Percentiles rank a stretch among this genome's conserved stretches.
Conservation (phyloP, 2,329 filamentous ascomycete genomes). For the Zymoseptoria crescenta region DNA sequence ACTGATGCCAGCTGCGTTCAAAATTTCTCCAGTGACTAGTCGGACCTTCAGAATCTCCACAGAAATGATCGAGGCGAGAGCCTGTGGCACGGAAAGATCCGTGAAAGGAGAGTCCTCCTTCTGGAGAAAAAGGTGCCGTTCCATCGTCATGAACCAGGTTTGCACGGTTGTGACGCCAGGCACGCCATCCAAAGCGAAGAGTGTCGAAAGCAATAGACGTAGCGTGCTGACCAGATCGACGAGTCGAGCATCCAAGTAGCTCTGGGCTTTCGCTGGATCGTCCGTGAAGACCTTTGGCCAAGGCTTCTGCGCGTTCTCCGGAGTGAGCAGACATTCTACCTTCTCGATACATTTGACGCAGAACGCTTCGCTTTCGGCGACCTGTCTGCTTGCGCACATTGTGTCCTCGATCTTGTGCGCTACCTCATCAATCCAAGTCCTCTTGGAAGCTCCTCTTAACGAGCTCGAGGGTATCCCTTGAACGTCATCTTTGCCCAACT, state of each 20-base stretch:
- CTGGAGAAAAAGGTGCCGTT: slow-evolving; percentile 61
- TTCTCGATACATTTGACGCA: slow-evolving; percentile 16
- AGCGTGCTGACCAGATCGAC: slow-evolving; percentile 60
- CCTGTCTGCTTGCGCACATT: slow-evolving; percentile 9
- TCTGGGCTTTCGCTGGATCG: slow-evolving; percentile 30
- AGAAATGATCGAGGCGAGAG: slow-evolving; percentile 62
- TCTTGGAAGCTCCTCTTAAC: slow-evolving; percentile 2
- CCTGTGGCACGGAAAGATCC: slow-evolving; percentile 52
- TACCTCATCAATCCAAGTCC: slow-evolving; percentile 19
- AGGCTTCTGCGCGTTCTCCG: slow-evolving; percentile 28
- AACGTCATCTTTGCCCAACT: slow-evolving; percentile 12
- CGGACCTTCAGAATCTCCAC: slow-evolving; percentile 64
- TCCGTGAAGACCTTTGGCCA: slow-evolving; percentile 15
- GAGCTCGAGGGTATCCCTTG: slow-evolving; percentile 6
- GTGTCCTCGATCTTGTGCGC: slow-evolving; percentile 12
- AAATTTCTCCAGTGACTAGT: slow-evolving; percentile 48
- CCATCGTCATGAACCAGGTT: slow-evolving; percentile 69
- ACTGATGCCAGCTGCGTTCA: slow-evolving; percentile 13
- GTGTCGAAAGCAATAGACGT: slow-evolving; percentile 49
- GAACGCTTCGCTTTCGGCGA: slow-evolving; percentile 9
- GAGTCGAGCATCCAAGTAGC: slow-evolving; percentile 57
- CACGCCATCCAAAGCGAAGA: slow-evolving; percentile 14
- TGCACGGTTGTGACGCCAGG: slow-evolving; percentile 44
- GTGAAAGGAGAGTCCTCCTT: slow-evolving; percentile 32
- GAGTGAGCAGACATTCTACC: slow-evolving; percentile 9